Conservation (phyloP, 495 filamentous ascomycete species). For the Neurospora intermedia region DNA sequence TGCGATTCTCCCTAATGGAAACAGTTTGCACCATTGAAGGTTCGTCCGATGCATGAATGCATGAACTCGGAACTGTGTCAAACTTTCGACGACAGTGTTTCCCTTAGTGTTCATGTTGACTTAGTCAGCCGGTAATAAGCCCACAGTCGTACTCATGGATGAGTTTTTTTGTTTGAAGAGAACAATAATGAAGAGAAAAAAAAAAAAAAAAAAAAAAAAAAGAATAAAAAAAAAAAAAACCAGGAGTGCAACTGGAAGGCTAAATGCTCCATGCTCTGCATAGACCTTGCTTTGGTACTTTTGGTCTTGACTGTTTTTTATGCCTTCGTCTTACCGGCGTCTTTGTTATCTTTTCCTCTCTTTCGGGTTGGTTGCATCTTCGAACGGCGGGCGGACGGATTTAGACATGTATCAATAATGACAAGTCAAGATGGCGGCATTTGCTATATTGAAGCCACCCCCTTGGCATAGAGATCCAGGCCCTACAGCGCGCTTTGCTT, state of each 20-base stretch:
- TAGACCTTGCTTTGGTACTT: neutral
- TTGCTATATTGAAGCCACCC: neutral
- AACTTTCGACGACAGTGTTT: neutral
- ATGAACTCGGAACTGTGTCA: neutral
- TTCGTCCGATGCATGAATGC: neutral
- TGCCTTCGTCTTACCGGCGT: neutral
- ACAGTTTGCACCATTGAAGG: neutral
- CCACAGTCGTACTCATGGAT: no score
- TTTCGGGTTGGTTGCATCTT: neutral
- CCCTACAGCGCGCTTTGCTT: slow-evolving; percentile 1
- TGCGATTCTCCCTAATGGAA: neutral
- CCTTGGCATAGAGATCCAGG: neutral
- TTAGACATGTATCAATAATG: neutral
- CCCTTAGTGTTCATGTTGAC: no score
- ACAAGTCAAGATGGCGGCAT: neutral
- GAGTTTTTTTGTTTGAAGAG: no score
- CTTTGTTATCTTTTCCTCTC: neutral
- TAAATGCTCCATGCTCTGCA: neutral
- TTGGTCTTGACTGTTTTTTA: neutral
- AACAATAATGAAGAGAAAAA: no score
- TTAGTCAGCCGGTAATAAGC: no score
- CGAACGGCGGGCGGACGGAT: slow-evolving; percentile 2
- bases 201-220: neutral
- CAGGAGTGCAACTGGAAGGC: no score
- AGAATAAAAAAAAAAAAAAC: neutral